Conservation (phyloP, 1,284 basidiomycete genomes). For the Ganoderma resinaceum region DNA sequence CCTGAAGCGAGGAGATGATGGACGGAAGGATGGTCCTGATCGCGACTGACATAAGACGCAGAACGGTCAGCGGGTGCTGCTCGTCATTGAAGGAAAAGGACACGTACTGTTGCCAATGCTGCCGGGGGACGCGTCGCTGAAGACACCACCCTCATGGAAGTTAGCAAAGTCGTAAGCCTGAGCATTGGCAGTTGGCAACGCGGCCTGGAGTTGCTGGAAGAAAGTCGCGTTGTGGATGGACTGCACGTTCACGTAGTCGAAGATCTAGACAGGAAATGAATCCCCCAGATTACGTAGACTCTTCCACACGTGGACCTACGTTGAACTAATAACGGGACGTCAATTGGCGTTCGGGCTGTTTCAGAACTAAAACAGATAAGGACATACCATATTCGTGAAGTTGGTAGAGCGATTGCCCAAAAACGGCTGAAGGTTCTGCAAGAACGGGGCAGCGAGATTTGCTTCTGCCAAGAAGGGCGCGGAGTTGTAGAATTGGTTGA, state of each 20-base stretch:
- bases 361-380: neutral
- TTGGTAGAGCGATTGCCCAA: slow-evolving; percentile 48
- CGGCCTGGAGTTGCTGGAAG: slow-evolving; percentile 28
- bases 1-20: slow-evolving; percentile 50
- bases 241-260: slow-evolving; percentile 59
- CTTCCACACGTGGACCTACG: slow-evolving; percentile 4
- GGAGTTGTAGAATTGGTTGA: slow-evolving; percentile 37
- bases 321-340: slow-evolving; percentile 22
- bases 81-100: neutral
- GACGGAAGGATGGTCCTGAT: slow-evolving; percentile 53
- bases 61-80: neutral
- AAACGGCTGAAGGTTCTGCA: slow-evolving; percentile 47
- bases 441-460: slow-evolving; percentile 46
- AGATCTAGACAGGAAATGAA: slow-evolving; percentile 43
- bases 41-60: slow-evolving; percentile 40
- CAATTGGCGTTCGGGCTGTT: neutral
- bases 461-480: slow-evolving; percentile 44
- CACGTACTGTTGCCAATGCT: slow-evolving; percentile 55
- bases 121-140: slow-evolving; percentile 45
- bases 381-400: slow-evolving; percentile 49
- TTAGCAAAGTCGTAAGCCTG: slow-evolving; percentile 55
- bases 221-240: slow-evolving; percentile 56
- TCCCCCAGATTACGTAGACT: neutral
- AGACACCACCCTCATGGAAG: slow-evolving; percentile 57
- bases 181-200: slow-evolving; percentile 42